phyloP scores from a whole-genome alignment of 257 asterid species.

The Solanum dulcamara region DNA sequence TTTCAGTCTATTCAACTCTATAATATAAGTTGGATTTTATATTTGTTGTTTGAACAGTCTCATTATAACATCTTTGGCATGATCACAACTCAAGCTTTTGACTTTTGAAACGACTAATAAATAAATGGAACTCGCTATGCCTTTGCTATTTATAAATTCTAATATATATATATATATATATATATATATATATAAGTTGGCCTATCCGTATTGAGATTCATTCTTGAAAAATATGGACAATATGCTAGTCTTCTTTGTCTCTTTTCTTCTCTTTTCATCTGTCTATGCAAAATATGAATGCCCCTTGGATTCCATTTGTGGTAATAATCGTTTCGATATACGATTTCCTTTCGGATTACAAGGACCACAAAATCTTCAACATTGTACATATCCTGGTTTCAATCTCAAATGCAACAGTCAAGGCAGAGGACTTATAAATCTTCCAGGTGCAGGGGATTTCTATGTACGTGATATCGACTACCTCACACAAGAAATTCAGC shows the following conservation, averaged over 20 bases:
- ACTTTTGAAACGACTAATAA: not conserved
- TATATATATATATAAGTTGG: not conserved
- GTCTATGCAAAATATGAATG: slow-evolving; percentile 25
- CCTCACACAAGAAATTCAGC: slow-evolving; percentile 31
- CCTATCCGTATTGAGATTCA: not conserved
- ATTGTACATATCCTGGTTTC: slow-evolving; percentile 54
- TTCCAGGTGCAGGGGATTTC: slow-evolving; percentile 47
- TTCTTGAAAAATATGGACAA: not conserved
- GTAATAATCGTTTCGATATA: slow-evolving; percentile 1
- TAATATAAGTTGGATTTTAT: not conserved
- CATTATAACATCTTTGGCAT: not conserved
- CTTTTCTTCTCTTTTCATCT: slow-evolving; percentile 12
- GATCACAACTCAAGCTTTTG: not conserved
- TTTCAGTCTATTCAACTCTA: not conserved
- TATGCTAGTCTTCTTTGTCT: not conserved
- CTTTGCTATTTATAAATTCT: not conserved
- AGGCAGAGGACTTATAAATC: slow-evolving; percentile 11
- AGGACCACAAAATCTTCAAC: slow-evolving; percentile 4
- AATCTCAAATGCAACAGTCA: slow-evolving; percentile 16
- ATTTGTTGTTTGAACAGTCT: not conserved
- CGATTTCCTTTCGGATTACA: slow-evolving; percentile 37
- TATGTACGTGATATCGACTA: slow-evolving; percentile 41
- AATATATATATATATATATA: too few relatives aligned
- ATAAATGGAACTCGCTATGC: not conserved
- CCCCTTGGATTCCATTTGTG: slow-evolving; percentile 7